Conservation (phyloP, 768 basidiomycete species). For the Termitomyces eurrhizus region DNA sequence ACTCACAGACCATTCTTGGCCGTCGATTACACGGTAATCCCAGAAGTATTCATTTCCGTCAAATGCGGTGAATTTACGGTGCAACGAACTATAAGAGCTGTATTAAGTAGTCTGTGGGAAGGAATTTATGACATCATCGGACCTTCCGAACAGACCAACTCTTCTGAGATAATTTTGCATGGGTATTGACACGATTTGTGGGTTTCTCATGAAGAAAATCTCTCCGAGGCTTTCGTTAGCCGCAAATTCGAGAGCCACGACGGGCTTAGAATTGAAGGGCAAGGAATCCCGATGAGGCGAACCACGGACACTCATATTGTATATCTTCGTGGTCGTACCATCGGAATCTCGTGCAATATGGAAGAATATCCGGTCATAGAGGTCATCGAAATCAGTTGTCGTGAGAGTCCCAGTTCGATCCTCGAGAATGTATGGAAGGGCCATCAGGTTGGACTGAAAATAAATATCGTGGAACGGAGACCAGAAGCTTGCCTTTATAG, state of each 20-base stretch:
- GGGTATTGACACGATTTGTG: not conserved
- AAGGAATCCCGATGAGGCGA: not conserved
- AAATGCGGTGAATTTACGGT: not conserved
- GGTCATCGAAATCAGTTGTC: not conserved
- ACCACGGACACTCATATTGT: not conserved
- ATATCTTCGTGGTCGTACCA: not conserved
- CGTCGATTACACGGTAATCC: not conserved
- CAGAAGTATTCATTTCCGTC: not conserved
- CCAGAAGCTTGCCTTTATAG: not conserved
- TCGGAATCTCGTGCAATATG: not conserved
- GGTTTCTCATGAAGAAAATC: not conserved
- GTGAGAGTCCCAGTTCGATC: not conserved
- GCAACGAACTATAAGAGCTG: not conserved
- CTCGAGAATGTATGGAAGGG: not conserved
- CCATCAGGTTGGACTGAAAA: not conserved
- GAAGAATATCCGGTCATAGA: not conserved
- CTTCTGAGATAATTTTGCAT: not conserved
- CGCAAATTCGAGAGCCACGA: not conserved
- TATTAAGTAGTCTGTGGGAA: not conserved
- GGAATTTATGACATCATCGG: not conserved
- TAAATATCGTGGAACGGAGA: not conserved
- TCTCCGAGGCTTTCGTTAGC: not conserved
- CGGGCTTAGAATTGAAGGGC: not conserved
- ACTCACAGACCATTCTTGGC: not conserved
- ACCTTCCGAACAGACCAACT: not conserved